phyloP scores from a whole-genome alignment of 768 basidiomycete species.

The Lactifluus hygrophoroides region DNA sequence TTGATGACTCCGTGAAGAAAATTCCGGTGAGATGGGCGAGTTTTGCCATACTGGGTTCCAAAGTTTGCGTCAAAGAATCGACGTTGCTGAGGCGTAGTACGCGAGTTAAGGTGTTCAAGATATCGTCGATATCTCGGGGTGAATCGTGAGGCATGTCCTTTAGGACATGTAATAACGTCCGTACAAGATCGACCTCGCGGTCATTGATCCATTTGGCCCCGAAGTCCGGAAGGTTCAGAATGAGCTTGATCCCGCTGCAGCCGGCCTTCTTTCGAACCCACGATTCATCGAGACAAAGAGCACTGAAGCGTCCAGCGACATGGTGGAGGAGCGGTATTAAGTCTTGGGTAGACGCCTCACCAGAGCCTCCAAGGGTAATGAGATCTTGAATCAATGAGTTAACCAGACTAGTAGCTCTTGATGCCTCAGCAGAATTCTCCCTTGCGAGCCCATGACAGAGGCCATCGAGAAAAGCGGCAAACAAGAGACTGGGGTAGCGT shows the following conservation, averaged over 20 bases:
- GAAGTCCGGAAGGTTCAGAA: constrained; percentile 62
- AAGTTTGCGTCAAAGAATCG: constrained; percentile 39
- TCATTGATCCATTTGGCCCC: constrained; percentile 75
- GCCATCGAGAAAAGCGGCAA: constrained; percentile 72
- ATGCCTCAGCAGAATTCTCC: constrained; percentile 50
- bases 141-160: constrained; percentile 92
- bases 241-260: constrained; percentile 73
- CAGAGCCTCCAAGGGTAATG: constrained; percentile 42
- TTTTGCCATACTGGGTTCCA: constrained; percentile 33
- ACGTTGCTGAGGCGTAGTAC: constrained; percentile 56
- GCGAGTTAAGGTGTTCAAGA: constrained; percentile 63
- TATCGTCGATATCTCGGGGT: constrained; percentile 70
- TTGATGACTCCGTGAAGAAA: constrained; percentile 81
- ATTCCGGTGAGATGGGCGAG: constrained; percentile 67
- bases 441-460: constrained; percentile 69
- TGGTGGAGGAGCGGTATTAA: constrained; percentile 67
- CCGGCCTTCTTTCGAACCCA: constrained; percentile 90
- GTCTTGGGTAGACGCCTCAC: constrained; percentile 42
- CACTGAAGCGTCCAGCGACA: constrained; percentile 72
- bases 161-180: constrained; percentile 82
- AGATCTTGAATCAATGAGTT: constrained; percentile 58
- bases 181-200: constrained; percentile 82
- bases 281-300: constrained; percentile 83
- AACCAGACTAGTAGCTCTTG: constrained; percentile 52
- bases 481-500: constrained; percentile 46